A percentile compares a stretch with the other conserved stretches of the same genome.
Evolutionary conservation across 176 grass and related monocot genomes (phyloP).

Genomic region (Aegilops umbellulata): DNA sequence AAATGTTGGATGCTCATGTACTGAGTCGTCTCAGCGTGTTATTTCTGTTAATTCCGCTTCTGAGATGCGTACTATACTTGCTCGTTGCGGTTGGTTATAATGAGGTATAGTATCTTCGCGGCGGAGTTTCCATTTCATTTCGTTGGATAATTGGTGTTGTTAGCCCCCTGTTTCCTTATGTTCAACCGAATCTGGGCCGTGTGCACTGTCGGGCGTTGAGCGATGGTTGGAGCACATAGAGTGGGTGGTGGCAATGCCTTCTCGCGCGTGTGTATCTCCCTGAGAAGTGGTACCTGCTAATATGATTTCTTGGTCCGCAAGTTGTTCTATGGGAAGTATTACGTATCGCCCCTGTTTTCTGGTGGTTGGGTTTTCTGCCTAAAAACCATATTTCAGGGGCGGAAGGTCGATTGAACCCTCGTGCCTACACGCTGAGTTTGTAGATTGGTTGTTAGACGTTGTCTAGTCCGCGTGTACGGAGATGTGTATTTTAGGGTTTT

Average conservation of each 20-base stretch:
- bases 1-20: not conserved
- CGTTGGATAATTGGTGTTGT: not conserved
- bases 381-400: too few relatives aligned
- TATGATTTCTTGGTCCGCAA: not conserved
- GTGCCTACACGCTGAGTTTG: not conserved
- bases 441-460: not conserved
- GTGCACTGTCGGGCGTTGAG: not conserved
- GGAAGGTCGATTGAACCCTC: not conserved
- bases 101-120: not conserved
- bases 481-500: slow-evolving; percentile 10
- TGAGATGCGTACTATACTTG: not conserved
- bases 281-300: not conserved
- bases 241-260: not conserved
- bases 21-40: not conserved
- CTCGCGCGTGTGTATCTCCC: not conserved
- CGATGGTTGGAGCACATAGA: not conserved
- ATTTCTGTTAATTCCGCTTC: not conserved
- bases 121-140: not conserved
- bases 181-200: not conserved
- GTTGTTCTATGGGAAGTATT: not conserved
- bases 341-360: not conserved
- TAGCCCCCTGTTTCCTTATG: not conserved
- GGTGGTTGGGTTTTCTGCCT: not conserved
- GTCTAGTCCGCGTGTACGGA: not conserved
- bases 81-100: too few relatives aligned